These are phyloP conservation scores for Tricholoma saponaceum DNA, from an alignment of 768 basidiomycete genomes.

Conservation along the genomic window DNA sequence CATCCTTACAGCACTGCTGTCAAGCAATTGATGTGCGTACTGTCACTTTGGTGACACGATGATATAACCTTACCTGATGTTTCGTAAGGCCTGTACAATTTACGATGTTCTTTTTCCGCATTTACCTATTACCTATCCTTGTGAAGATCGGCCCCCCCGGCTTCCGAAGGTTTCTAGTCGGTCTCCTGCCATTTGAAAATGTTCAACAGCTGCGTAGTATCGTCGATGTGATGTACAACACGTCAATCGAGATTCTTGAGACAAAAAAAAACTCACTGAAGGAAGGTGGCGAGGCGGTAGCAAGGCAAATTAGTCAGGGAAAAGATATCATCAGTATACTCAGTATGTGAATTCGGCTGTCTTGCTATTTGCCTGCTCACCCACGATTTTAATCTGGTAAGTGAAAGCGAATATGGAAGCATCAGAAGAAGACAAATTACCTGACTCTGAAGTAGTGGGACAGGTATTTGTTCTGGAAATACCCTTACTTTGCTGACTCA, in stretches of 20 bases:
- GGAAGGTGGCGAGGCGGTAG: slow-evolving; percentile 20
- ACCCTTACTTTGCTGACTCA: neutral
- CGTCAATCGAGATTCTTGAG: slow-evolving; percentile 27
- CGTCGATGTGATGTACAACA: slow-evolving; percentile 29
- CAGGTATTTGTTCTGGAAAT: slow-evolving; percentile 21
- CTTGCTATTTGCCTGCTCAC: neutral
- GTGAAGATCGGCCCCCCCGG: slow-evolving; percentile 27
- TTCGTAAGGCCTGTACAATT: slow-evolving; percentile 2
- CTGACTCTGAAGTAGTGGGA: slow-evolving; percentile 30
- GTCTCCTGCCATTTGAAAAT: slow-evolving; percentile 22
- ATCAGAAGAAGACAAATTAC: slow-evolving; percentile 24
- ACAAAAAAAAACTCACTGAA: slow-evolving; percentile 28
- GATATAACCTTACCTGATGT: neutral
- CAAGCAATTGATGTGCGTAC: slow-evolving; percentile 23
- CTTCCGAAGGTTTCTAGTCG: slow-evolving; percentile 29
- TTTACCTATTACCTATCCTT: slow-evolving; percentile 22
- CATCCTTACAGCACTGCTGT: slow-evolving; percentile 25
- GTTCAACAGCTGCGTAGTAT: slow-evolving; percentile 25
- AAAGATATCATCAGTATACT: slow-evolving; percentile 29
- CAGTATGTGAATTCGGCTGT: slow-evolving; percentile 12
- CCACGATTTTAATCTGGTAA: slow-evolving; percentile 2
- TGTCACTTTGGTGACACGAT: neutral
- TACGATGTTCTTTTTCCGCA: slow-evolving; percentile 11
- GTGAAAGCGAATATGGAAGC: slow-evolving; percentile 32
- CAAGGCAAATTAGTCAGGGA: slow-evolving; percentile 26